phyloP scores from a whole-genome alignment of 805 yeast species.

The Yarrowia phangngaensis region DNA sequence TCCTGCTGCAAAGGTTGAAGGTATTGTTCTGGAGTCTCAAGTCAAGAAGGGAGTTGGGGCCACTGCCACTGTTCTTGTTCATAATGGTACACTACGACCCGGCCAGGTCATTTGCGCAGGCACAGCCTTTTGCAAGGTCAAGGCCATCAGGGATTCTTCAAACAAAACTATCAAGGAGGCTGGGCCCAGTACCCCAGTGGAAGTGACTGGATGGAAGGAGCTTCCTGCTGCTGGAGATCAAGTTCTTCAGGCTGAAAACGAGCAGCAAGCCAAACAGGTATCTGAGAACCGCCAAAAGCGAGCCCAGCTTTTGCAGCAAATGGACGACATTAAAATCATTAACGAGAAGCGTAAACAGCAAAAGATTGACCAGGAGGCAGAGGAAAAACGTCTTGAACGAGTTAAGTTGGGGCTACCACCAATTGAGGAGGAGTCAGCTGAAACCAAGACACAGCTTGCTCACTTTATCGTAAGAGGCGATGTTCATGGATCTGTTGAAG shows the following conservation, averaged over 20 bases:
- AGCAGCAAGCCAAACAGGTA: conserved; percentile 71
- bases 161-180: conserved; percentile 64
- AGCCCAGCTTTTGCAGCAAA: conserved; percentile 52
- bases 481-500: conserved; percentile 93
- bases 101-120: conserved; percentile 85
- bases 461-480: conserved; percentile 78
- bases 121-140: conserved; percentile 76
- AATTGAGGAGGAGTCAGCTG: conserved; percentile 43
- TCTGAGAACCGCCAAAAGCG: conserved; percentile 59
- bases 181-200: conserved; percentile 85
- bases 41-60: conserved; percentile 78
- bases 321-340: conserved; percentile 61
- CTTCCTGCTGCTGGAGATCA: conserved; percentile 89
- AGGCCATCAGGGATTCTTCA: conserved; percentile 68
- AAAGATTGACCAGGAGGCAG: conserved; percentile 48
- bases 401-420: conserved; percentile 57
- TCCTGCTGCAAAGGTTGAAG: conserved; percentile 54
- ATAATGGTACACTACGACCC: conserved; percentile 66
- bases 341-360: conserved; percentile 61
- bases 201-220: conserved; percentile 90
- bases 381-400: conserved; percentile 54
- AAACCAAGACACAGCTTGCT: conserved; percentile 33
- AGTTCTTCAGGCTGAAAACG: conserved; percentile 70
- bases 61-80: conserved; percentile 78
- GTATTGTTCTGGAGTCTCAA: conserved; percentile 85